Base-by-base conservation (phyloP, 495 filamentous ascomycete genomes). In the Aspergillus heteromorphus region DNA sequence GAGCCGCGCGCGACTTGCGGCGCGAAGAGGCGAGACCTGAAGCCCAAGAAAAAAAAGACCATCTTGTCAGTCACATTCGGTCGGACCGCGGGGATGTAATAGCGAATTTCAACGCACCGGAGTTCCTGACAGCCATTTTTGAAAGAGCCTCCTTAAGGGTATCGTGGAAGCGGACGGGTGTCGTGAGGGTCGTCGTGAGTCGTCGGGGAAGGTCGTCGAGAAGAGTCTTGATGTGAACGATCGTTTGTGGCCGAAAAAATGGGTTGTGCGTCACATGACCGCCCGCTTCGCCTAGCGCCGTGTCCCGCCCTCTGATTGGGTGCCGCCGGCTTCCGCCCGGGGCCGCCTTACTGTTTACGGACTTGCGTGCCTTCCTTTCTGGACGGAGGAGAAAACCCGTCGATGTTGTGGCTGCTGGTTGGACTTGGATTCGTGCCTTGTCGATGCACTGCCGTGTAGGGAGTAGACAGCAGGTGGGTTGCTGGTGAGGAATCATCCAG, bases 1-100 rank as follows among this genome's bases (percentile, higher is more conserved):
- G 92, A 61, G 88, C 89, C 83, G 95, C 95, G 78, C 93, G 89
- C 73, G 88, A 89, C 87, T 99, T 99, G 74, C 92, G 83, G 77
- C 93, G 86, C 68, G 89, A 95, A 75, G 87, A 89, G 75, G 83
- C 76, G 70, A 91, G 69, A 49, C 75, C 87, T 89, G 63, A 23
- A 27, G 1, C 9, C 5, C 9, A 45, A 45, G 42, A n/a, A 23
- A 55, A 42, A 16, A 25, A 56, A 51, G 50, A 52, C 48, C 56
- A 27, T 20, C 25, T 53, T 42, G 55, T 69, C 59, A 72, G 66
- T 45, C 57, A 65, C 61, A 31, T 43, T 36, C 34, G 25, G 25
- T 43, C 42, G 31, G n/a, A 27, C 9, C 40, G 1, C 14, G 27
- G 18, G 52, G 16, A 54, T 40, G 25, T 20, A 47, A 51, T 14